Evolutionary conservation across 106 monocot species (phyloP).

Genomic region (Cymbidium sinense): DNA sequence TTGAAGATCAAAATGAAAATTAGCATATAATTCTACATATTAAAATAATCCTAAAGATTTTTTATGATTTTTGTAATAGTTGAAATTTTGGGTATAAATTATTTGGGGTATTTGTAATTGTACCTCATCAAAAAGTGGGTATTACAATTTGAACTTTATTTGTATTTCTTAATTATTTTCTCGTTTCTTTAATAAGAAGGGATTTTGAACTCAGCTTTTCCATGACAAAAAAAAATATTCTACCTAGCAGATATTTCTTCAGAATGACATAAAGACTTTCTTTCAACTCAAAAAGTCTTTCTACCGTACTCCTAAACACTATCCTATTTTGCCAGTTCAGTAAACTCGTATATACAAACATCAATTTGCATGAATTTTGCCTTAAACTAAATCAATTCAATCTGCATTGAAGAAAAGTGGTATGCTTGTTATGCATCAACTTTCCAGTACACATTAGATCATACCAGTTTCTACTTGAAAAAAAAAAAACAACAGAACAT

Average conservation of each 20-base stretch:
- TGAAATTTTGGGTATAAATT: too few species aligned
- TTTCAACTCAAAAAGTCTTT: background rate
- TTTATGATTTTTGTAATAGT: too few species aligned
- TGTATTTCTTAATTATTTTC: too few species aligned
- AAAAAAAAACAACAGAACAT: background rate
- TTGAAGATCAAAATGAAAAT: too few species aligned
- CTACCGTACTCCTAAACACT: background rate
- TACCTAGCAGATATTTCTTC: background rate
- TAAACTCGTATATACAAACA: background rate
- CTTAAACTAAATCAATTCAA: background rate
- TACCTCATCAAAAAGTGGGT: too few species aligned
- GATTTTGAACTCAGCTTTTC: too few species aligned
- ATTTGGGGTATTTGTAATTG: too few species aligned
- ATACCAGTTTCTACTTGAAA: background rate
- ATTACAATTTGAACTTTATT: too few species aligned
- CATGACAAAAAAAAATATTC: background rate
- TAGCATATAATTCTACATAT: too few species aligned
- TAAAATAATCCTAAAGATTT: too few species aligned
- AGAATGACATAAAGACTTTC: background rate
- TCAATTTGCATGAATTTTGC: background rate
- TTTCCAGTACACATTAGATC: too few species aligned
- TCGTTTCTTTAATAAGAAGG: too few species aligned
- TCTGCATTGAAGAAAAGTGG: background rate
- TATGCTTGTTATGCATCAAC: background rate
- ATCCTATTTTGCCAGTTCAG: background rate